Evolutionary conservation across 768 basidiomycete species (phyloP).

Genomic region (Infundibulicybe gibba): DNA sequence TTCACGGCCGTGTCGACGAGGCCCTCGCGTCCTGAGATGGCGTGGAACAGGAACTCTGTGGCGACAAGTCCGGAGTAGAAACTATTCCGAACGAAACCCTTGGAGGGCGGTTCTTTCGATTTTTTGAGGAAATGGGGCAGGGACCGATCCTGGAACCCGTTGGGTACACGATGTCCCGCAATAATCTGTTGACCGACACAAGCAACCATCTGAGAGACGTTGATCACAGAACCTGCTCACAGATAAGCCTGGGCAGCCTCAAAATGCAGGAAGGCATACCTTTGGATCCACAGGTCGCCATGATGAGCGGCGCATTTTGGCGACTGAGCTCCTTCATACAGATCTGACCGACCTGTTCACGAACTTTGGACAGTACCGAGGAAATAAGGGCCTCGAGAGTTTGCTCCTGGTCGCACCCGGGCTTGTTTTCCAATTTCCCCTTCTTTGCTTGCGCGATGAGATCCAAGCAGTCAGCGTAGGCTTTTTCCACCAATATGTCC

Average conservation of each 20-base stretch:
- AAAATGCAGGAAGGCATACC: constrained; percentile 39
- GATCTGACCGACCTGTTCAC: constrained; percentile 93
- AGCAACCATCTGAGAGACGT: constrained; percentile 99
- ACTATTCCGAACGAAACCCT: constrained; percentile 97
- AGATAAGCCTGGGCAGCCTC: background rate
- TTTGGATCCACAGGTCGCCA: constrained; percentile 99
- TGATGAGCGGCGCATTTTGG: constrained; percentile 95
- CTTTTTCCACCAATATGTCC: constrained; percentile 79
- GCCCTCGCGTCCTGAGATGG: constrained; percentile 97
- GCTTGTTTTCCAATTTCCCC: constrained; percentile 91
- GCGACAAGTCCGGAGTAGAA: constrained; percentile 91
- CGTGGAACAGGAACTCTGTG: constrained; percentile 98
- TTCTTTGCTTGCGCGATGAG: constrained; percentile 88
- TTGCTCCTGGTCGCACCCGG: constrained; percentile 96
- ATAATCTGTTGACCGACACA: constrained; percentile 99
- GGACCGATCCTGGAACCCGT: constrained; percentile 98
- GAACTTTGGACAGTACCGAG: constrained; percentile 88
- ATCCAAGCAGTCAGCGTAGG: constrained; percentile 84
- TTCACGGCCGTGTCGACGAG: constrained; percentile 99
- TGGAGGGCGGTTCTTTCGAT: constrained; percentile 92
- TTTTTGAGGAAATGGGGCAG: constrained; percentile 99
- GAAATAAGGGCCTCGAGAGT: constrained; percentile 97
- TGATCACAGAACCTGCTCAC: constrained; percentile 84
- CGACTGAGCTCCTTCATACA: constrained; percentile 98
- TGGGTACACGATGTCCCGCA: constrained; percentile 94